Percentiles rank a stretch among this genome's conserved stretches.
These are phyloP conservation scores for Tripterygium wilfordii DNA, from an alignment of 177 flowering plant species.

Conservation along the genomic window DNA sequence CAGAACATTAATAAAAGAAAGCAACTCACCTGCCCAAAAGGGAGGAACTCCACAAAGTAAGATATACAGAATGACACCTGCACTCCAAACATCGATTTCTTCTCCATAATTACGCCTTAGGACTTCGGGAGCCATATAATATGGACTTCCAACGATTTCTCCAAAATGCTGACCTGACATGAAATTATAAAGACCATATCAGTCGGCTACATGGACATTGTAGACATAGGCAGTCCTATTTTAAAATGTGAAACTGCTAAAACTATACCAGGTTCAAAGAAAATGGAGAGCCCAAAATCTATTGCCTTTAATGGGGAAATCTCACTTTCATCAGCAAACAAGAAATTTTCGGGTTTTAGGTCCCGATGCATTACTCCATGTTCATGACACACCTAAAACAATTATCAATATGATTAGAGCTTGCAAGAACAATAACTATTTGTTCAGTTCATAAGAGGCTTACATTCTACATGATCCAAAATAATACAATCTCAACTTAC, in stretches of 20 bases:
- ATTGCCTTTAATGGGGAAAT: constrained; percentile 43
- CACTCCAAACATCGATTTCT: constrained; percentile 76
- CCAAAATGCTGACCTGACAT: constrained; percentile 51
- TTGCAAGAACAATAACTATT: too few relatives aligned
- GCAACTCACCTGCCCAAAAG: constrained; percentile 66
- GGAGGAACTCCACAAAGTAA: constrained; percentile 81
- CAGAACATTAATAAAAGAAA: background rate
- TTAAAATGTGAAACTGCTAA: background rate
- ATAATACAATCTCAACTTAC: constrained; percentile 1
- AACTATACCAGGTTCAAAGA: constrained; percentile 47
- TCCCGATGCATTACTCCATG: constrained; percentile 73
- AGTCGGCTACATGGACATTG: background rate
- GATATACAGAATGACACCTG: constrained; percentile 74
- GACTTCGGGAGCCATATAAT: constrained; percentile 85
- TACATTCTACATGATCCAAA: background rate
- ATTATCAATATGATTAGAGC: background rate
- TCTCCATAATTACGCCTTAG: constrained; percentile 59
- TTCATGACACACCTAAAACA: constrained; percentile 53
- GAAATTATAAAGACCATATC: background rate
- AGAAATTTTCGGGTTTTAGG: constrained; percentile 68
- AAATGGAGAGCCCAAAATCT: constrained; percentile 69
- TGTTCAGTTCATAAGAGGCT: background rate
- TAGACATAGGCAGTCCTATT: background rate
- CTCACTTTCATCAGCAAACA: constrained; percentile 39
- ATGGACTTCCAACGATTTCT: constrained; percentile 82